Conservation (phyloP, 2,329 filamentous ascomycete genomes). For the Cytospora piceae region DNA sequence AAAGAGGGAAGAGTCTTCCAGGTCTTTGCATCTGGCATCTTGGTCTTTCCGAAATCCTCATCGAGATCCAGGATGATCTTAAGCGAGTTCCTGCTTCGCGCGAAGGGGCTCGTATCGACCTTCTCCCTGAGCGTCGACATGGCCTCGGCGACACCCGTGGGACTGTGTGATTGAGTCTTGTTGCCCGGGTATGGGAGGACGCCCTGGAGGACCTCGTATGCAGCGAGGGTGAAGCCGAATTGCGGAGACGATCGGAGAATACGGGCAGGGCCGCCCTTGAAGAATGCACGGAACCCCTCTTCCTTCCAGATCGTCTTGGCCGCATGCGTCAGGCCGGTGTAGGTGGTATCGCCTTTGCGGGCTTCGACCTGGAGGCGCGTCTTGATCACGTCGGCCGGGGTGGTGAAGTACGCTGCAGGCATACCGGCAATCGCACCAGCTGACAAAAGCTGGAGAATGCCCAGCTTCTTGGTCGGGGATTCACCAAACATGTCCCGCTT, state of each 20-base stretch:
- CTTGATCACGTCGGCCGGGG: constrained; percentile 98
- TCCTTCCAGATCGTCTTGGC: constrained; percentile 83
- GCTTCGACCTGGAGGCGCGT: constrained; percentile 97
- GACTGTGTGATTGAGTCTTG: constrained; percentile 51
- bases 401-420: constrained; percentile 92
- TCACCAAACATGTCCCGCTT: constrained; percentile 96
- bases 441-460: constrained; percentile 86
- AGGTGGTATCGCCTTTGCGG: constrained; percentile 88
- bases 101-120: constrained; percentile 56
- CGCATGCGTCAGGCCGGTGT: constrained; percentile 85
- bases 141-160: constrained; percentile 64
- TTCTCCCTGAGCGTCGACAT: constrained; percentile 66
- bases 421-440: constrained; percentile 94
- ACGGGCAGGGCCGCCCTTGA: constrained; percentile 96
- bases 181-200: constrained; percentile 77
- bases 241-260: constrained; percentile 94
- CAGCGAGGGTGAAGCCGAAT: constrained; percentile 95
- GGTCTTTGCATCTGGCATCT: constrained; percentile 57
- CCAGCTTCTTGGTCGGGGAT: constrained; percentile 81
- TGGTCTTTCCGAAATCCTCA: constrained; percentile 83
- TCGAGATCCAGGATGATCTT: constrained; percentile 96
- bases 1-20: constrained; percentile 58
- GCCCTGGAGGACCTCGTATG: constrained; percentile 89
- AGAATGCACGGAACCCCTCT: constrained; percentile 95
- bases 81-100: constrained; percentile 80